Percentiles rank a stretch among this genome's conserved stretches.
These are phyloP conservation scores for Eucalyptus pauciflora DNA, from an alignment of 345 rosid genomes.

Conservation along the genomic window DNA sequence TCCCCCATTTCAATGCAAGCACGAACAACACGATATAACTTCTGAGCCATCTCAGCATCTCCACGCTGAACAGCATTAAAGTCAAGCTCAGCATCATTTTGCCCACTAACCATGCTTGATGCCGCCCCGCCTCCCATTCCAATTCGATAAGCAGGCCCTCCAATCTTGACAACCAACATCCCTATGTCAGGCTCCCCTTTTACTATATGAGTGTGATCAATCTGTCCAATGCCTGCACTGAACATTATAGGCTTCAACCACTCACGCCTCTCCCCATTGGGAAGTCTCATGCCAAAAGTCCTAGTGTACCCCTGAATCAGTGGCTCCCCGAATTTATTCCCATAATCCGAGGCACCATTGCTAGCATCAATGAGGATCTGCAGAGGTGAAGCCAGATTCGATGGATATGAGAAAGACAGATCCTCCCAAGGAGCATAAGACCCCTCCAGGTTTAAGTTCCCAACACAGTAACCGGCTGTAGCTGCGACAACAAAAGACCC, in stretches of 20 bases:
- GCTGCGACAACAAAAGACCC: slow-evolving; percentile 87
- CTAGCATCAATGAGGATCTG: slow-evolving; percentile 87
- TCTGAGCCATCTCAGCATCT: slow-evolving; percentile 97
- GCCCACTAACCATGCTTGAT: slow-evolving; percentile 99
- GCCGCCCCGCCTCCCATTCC: slow-evolving; percentile 99
- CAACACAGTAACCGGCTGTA: slow-evolving; percentile 87
- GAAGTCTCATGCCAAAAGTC: slow-evolving; percentile 89
- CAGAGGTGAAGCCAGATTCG: slow-evolving; percentile 77
- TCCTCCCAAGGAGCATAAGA: slow-evolving; percentile 94
- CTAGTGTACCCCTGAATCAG: slow-evolving; percentile 86
- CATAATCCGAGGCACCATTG: slow-evolving; percentile 95
- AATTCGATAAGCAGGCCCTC: slow-evolving; percentile 95
- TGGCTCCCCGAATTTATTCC: slow-evolving; percentile 95
- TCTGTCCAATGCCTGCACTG: slow-evolving; percentile 89
- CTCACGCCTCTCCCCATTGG: slow-evolving; percentile 89
- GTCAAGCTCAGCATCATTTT: slow-evolving; percentile 91
- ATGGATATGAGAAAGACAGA: slow-evolving; percentile 58
- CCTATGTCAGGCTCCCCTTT: slow-evolving; percentile 88
- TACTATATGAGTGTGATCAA: slow-evolving; percentile 72
- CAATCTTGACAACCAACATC: slow-evolving; percentile 92
- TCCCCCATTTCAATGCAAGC: slow-evolving; percentile 93
- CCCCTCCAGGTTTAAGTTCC: slow-evolving; percentile 72
- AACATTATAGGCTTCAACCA: slow-evolving; percentile 99
- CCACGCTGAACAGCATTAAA: slow-evolving; percentile 98
- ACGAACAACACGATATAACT: slow-evolving; percentile 79